Evolutionary conservation across 2,329 filamentous ascomycete species (phyloP).

Genomic region (Penicillium sp.): DNA sequence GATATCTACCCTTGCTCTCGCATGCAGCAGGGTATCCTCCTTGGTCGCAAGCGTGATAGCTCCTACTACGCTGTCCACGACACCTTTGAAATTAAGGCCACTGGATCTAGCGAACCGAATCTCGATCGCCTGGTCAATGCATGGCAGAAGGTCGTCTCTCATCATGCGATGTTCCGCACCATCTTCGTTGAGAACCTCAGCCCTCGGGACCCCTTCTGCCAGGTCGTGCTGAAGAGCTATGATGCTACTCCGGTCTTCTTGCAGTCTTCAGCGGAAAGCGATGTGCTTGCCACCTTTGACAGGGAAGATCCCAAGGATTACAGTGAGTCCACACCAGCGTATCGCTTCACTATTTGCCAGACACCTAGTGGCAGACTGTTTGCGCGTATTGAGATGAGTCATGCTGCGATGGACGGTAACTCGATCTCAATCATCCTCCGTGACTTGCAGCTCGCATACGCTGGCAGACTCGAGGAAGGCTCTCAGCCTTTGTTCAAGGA

Average conservation of each 20-base stretch:
- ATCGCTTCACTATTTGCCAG: conserved; percentile 48
- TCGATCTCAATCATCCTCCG: conserved; percentile 50
- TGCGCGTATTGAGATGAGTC: conserved; percentile 52
- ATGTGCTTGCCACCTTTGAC: conserved; percentile 32
- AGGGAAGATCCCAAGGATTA: conserved; percentile 28
- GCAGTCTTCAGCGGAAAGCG: conserved; percentile 30
- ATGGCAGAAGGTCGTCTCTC: conserved; percentile 33
- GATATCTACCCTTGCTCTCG: conserved; percentile 43
- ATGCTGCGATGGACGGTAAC: conserved; percentile 52
- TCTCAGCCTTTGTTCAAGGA: conserved; percentile 36
- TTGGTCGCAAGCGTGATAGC: conserved; percentile 33
- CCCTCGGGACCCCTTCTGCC: conserved; percentile 33
- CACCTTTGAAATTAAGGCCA: conserved; percentile 35
- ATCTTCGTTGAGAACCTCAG: conserved; percentile 38
- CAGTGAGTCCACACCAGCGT: conserved; percentile 37
- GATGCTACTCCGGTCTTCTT: conserved; percentile 28
- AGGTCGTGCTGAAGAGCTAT: conserved; percentile 35
- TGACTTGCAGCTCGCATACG: conserved; percentile 49
- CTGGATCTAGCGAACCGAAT: conserved; percentile 23
- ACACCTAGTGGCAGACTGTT: conserved; percentile 40
- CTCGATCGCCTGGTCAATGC: conserved; percentile 27
- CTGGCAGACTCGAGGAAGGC: conserved; percentile 40
- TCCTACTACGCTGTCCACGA: conserved; percentile 40
- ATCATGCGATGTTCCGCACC: conserved; percentile 38
- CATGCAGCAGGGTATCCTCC: conserved; percentile 39